These are phyloP conservation scores for Rubus idaeus DNA, from an alignment of 306 rosid genomes.

Conservation along the genomic window DNA sequence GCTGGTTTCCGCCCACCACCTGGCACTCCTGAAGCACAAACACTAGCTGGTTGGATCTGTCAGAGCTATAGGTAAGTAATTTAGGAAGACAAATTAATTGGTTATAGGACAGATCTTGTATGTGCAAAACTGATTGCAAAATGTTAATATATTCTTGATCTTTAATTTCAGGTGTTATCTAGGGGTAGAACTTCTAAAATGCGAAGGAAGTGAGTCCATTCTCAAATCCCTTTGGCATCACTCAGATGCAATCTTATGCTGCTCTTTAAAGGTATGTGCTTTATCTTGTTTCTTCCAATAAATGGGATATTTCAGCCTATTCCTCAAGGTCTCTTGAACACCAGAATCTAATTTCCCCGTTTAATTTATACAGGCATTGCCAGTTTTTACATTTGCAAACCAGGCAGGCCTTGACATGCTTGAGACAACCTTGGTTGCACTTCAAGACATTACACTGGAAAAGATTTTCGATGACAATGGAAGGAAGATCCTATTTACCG, in stretches of 20 bases:
- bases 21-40: conserved; percentile 88
- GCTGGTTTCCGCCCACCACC: conserved; percentile 63
- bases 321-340: neutral
- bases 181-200: conserved; percentile 80
- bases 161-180: conserved; percentile 65
- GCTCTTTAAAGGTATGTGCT: conserved; percentile 71
- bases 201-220: conserved; percentile 73
- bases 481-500: conserved; percentile 77
- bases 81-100: neutral
- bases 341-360: conserved; percentile 10
- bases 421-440: conserved; percentile 91
- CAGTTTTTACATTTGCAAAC: conserved; percentile 86
- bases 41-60: conserved; percentile 84
- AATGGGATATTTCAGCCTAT: neutral
- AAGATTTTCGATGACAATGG: conserved; percentile 92
- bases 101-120: neutral
- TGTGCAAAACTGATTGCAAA: neutral
- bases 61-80: conserved; percentile 68
- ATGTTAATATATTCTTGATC: neutral
- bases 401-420: conserved; percentile 99
- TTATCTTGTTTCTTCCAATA: neutral
- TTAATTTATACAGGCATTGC: conserved; percentile 60
- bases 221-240: conserved; percentile 96
- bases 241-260: conserved; percentile 86
- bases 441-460: conserved; percentile 90